Conservation (phyloP, 2,329 filamentous ascomycete genomes). For the Penicillium sclerotiorum region DNA sequence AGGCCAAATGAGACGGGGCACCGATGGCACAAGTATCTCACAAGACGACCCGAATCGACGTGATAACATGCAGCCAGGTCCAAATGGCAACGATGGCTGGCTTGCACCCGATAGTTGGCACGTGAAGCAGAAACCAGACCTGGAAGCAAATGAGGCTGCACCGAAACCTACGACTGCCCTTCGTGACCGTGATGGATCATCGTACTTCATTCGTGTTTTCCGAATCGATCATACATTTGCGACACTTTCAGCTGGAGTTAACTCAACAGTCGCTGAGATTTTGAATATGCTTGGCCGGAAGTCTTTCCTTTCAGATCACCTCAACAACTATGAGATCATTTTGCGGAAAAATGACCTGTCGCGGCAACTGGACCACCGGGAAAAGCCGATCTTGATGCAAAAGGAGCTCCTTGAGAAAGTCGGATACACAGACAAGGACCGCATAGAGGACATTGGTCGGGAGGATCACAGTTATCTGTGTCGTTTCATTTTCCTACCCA, state of each 20-base stretch:
- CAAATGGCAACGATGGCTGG: constrained; percentile 61
- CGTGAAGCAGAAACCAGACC: constrained; percentile 59
- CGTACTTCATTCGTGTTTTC: constrained; percentile 95
- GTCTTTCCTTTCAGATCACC: constrained; percentile 84
- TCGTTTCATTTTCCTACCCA: constrained; percentile 91
- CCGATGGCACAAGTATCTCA: constrained; percentile 37
- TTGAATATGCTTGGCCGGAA: constrained; percentile 92
- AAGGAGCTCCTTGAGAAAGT: constrained; percentile 88
- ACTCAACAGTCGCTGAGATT: constrained; percentile 83
- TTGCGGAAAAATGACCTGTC: constrained; percentile 90
- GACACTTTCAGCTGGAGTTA: constrained; percentile 80
- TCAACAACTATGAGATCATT: constrained; percentile 94
- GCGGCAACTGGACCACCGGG: constrained; percentile 73
- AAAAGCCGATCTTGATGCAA: constrained; percentile 87
- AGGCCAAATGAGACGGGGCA: constrained; percentile 54
- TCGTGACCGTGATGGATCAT: constrained; percentile 69
- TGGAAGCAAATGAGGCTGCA: constrained; percentile 12
- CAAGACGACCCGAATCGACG: constrained; percentile 30
- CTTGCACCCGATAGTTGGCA: constrained; percentile 97
- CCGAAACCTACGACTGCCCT: constrained; percentile 2
- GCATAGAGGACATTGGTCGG: constrained; percentile 87
- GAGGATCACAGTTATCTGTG: constrained; percentile 98
- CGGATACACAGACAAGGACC: constrained; percentile 83
- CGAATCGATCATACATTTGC: constrained; percentile 92
- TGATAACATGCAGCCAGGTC: constrained; percentile 45